A percentile compares a stretch with the other conserved stretches of the same genome.
Conservation (phyloP, 2,329 filamentous ascomycete genomes). For the Sphaerostilbella broomeana region DNA sequence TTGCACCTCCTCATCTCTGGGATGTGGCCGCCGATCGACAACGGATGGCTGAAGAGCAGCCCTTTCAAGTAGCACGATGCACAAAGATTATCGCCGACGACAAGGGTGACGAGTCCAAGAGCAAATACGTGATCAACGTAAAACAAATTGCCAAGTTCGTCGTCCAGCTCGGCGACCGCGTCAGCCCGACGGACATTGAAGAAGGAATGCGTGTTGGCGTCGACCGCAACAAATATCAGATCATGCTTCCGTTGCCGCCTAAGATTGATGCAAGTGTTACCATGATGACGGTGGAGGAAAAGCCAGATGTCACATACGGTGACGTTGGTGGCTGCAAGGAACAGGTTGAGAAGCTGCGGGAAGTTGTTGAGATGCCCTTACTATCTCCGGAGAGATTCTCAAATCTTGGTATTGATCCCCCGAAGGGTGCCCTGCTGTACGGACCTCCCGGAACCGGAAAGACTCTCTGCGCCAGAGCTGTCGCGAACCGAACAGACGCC, state of each 20-base stretch:
- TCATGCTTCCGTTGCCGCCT: conserved; percentile 87
- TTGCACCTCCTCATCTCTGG: conserved; percentile 97
- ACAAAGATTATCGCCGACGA: conserved; percentile 99
- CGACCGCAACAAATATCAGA: conserved; percentile 98
- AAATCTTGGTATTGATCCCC: conserved; percentile 96
- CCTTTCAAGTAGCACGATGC: conserved; percentile 92
- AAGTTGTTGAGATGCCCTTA: conserved; percentile 97
- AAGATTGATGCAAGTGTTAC: conserved; percentile 99
- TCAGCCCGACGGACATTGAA: conserved; percentile 97
- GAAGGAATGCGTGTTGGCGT: conserved; percentile 99
- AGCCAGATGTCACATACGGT: conserved; percentile 97
- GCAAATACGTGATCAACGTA: conserved; percentile 99
- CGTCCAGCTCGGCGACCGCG: conserved; percentile 91
- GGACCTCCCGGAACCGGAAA: conserved; percentile 98
- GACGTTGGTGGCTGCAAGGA: conserved; percentile 99
- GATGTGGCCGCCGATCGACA: conserved; percentile 96
- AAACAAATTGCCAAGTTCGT: conserved; percentile 99
- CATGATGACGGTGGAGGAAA: conserved; percentile 99
- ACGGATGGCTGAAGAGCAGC: conserved; percentile 97
- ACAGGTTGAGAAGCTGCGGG: conserved; percentile 96
- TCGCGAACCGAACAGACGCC: conserved; percentile 95
- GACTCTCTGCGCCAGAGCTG: conserved; percentile 93
- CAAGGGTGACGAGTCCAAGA: conserved; percentile 87
- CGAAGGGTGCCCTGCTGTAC: conserved; percentile 94
- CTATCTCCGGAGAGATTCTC: conserved; percentile 96